These are phyloP conservation scores for Cryphonectria radicalis DNA, from an alignment of 2,329 filamentous ascomycete species.

Conservation along the genomic window DNA sequence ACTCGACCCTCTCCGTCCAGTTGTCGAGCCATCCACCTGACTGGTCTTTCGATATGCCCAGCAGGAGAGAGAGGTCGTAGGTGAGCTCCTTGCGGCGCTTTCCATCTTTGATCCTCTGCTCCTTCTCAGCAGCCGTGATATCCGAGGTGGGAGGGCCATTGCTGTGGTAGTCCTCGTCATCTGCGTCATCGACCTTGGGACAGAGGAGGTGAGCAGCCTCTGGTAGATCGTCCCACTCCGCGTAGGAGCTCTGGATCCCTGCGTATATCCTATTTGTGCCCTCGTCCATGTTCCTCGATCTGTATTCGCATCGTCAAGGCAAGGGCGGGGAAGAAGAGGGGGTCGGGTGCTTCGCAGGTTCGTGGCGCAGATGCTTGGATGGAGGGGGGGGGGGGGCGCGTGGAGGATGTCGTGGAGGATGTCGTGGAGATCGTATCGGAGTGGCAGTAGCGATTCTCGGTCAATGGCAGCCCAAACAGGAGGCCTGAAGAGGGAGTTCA, in stretches of 20 bases:
- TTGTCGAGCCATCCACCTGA: slow-evolving; percentile 63
- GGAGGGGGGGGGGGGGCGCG: too few species aligned
- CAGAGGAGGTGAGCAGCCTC: slow-evolving; percentile 68
- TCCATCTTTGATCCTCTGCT: slow-evolving; percentile 57
- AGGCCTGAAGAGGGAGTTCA: background rate
- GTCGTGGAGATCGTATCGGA: background rate
- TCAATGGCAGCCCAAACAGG: background rate
- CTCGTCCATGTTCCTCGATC: slow-evolving; percentile 35
- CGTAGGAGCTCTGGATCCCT: slow-evolving; percentile 35
- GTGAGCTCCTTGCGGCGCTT: slow-evolving; percentile 62
- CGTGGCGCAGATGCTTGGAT: background rate
- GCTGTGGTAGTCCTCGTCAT: slow-evolving; percentile 67
- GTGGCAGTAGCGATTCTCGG: background rate
- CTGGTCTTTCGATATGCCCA: slow-evolving; percentile 67
- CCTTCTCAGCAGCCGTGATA: slow-evolving; percentile 55
- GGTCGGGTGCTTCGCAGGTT: background rate
- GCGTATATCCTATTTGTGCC: slow-evolving; percentile 33
- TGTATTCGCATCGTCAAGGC: slow-evolving; percentile 23
- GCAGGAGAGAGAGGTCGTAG: slow-evolving; percentile 69
- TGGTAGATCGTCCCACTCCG: slow-evolving; percentile 39
- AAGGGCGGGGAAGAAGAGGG: background rate
- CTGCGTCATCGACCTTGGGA: slow-evolving; percentile 65
- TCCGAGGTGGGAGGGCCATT: slow-evolving; percentile 50
- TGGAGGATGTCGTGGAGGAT: too few species aligned
- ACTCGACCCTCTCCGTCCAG: slow-evolving; percentile 62